These are phyloP conservation scores for Hanseniaspora taiwanica DNA, from an alignment of 805 yeast species.

Conservation along the genomic window DNA sequence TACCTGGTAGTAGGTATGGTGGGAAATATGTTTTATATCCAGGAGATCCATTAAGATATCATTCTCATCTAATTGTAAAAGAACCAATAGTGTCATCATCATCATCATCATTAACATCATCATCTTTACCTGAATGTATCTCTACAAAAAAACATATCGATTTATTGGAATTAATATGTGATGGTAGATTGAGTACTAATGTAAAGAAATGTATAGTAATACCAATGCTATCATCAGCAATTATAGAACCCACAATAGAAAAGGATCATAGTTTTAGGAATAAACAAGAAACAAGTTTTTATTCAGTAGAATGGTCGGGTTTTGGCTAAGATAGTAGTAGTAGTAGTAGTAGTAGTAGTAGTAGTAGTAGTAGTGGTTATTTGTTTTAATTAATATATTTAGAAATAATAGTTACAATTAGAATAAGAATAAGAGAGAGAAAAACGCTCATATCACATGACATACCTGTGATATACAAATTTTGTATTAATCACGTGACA, in stretches of 20 bases:
- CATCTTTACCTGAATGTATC: not conserved
- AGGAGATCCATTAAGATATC: slow-evolving; percentile 86
- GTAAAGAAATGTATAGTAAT: slow-evolving; percentile 74
- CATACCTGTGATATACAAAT: too few species aligned
- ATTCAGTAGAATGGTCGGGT: slow-evolving; percentile 90
- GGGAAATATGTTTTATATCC: slow-evolving; percentile 84
- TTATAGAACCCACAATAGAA: slow-evolving; percentile 10
- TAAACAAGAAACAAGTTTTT: slow-evolving; percentile 31
- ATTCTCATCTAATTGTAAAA: slow-evolving; percentile 65
- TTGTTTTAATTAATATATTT: too few species aligned
- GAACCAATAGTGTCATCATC: slow-evolving; percentile 14
- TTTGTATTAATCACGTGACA: too few species aligned
- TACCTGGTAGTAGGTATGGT: slow-evolving; percentile 89
- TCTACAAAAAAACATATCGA: slow-evolving; percentile 23
- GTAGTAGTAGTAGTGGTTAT: too few species aligned
- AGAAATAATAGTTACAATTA: too few species aligned
- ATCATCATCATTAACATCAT: slow-evolving; percentile 30
- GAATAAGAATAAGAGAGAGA: too few species aligned
- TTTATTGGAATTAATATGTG: slow-evolving; percentile 49
- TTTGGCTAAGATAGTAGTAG: slow-evolving; percentile 77
- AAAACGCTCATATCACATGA: too few species aligned
- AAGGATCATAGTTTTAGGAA: slow-evolving; percentile 8
- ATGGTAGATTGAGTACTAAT: slow-evolving; percentile 87
- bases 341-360: too few species aligned
- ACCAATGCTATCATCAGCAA: slow-evolving; percentile 28